Evolutionary conservation across 2,329 filamentous ascomycete species (phyloP), one percentile per base, ranked within the genome.

Genomic region (Calonectria ilicicola): DNA sequence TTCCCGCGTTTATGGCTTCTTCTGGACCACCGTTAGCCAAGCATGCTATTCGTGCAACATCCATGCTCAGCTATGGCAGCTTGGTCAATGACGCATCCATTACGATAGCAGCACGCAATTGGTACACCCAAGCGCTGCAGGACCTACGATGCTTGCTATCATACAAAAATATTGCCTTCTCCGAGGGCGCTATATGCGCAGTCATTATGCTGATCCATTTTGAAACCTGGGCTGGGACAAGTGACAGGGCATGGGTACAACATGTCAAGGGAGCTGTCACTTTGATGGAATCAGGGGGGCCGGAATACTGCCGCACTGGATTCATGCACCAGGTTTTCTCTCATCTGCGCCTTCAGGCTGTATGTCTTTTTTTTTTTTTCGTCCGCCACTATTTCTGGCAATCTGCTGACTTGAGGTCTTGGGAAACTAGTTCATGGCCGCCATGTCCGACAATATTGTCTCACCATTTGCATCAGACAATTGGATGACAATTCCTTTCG

Each of bases 11-110:
- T n/a, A 29, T 72, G 4, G 29, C 46, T 17, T 49, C 70, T 15
- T 17, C 56, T 3, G 44, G 58, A 15, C 40, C 63, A 32, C 63
- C 62, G 6, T n/a, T 63, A 32, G 70, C 29, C 2, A 38, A 64
- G 62, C 29, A 69, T n/a, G 70, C 70, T 5, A 72, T 72, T 29
- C 70, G 70, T 47, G 70, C 70, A 49, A 26, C 67, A 12, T 72
- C 62, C 10, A 72, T 72, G 70, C 38, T 72, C 15, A 72, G 70
- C 40, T 70, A 72, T 42, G 70, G 70, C 19, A 72, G 51, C 35
- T 35, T 72, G 6, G 63, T 49, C n/a, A 27, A 63, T 3, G 70
- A 72, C n/a, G 29, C 46, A 2, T 38, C 67, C 38, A 66, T 72
- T 46, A 72, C 63, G 44, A 58, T 32, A 6, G 53, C 44, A 27